These are phyloP conservation scores for Nectriaceae sp. DNA, from an alignment of 2,329 filamentous ascomycete genomes.

Conservation along the genomic window DNA sequence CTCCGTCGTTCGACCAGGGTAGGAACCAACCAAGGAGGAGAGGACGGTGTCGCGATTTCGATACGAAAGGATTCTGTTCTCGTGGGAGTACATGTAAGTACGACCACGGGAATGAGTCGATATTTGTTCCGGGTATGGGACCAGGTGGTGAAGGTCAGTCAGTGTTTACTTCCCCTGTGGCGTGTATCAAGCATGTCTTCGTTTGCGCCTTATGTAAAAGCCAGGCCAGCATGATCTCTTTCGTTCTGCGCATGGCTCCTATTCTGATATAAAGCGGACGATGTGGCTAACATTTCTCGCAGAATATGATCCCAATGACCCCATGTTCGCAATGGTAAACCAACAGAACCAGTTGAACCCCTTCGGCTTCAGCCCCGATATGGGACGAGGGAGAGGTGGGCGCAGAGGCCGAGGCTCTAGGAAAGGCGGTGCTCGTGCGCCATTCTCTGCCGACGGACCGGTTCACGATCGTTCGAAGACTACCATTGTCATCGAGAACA, in stretches of 20 bases:
- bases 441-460: slow-evolving; percentile 66
- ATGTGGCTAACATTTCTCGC: slow-evolving; percentile 11
- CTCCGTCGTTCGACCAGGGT: slow-evolving; percentile 27
- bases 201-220: too few species aligned
- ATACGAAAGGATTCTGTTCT: slow-evolving; percentile 71
- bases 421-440: slow-evolving; percentile 46
- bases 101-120: slow-evolving; percentile 63
- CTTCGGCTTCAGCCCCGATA: slow-evolving; percentile 25
- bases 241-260: too few species aligned
- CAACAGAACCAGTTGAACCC: slow-evolving; percentile 17
- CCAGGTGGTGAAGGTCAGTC: slow-evolving; percentile 29
- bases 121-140: slow-evolving; percentile 35
- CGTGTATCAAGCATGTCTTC: too few species aligned
- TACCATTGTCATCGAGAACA: slow-evolving; percentile 75
- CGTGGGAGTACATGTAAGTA: slow-evolving; percentile 67
- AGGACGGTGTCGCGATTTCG: slow-evolving; percentile 68
- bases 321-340: slow-evolving; percentile 25
- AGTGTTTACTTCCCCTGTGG: too few species aligned
- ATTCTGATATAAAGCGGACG: too few species aligned
- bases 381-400: slow-evolving; percentile 36
- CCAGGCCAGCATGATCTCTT: too few species aligned
- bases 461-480: slow-evolving; percentile 64
- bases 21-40: slow-evolving; percentile 37
- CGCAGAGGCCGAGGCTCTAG: slow-evolving; percentile 35
- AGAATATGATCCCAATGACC: slow-evolving; percentile 39